Evolutionary conservation across 345 rosid species (phyloP), one percentile per base, ranked within the genome.

Genomic region (Odontarrhena argentea): DNA sequence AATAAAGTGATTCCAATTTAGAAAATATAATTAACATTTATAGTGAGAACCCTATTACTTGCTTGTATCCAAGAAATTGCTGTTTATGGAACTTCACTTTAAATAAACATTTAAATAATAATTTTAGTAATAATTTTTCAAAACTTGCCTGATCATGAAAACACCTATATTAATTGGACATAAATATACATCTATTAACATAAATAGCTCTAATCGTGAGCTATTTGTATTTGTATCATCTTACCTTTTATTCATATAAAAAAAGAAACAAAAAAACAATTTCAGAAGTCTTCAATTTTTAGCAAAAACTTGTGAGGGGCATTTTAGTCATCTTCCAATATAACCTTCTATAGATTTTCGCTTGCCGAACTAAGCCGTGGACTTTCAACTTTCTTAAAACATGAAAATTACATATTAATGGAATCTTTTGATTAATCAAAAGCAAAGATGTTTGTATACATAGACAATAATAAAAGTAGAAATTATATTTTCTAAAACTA

Each of bases 331-430:
- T 65, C 49, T 46, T 10, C 65, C 34, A 48, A 59, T 5, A 46
- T 42, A 42, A 35, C 71, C 51, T 59, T 73, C 52, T 45, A 18
- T 66, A 50, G 72, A 59, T 43, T 65, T 59, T 66, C 22, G 62
- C 67, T 73, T 59, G 52, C 67, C 61, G 37, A 73, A 73, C 62
- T 44, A 59, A 58, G 67, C 49, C 76, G 67, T 73, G 67, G 76
- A 73, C 67, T 73, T 73, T 60, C 15, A 32, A 2, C 61, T 59
- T 73, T 73, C 67, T 73, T 70, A 43, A 73, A 73, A 59, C 77
- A 60, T 66, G 52, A 66, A 63, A 63, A 65, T 66, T 60, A 73
- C 74, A 56, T 61, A 75, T 62, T 69, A 69, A 56, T 35, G 69
- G 73, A 60, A 67, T 62, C 58, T 61, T 48, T 62, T 48, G 55